Evolutionary conservation across 352 stramenopile genomes (phyloP).

Genomic region (Elongisporangium anandrum): DNA sequence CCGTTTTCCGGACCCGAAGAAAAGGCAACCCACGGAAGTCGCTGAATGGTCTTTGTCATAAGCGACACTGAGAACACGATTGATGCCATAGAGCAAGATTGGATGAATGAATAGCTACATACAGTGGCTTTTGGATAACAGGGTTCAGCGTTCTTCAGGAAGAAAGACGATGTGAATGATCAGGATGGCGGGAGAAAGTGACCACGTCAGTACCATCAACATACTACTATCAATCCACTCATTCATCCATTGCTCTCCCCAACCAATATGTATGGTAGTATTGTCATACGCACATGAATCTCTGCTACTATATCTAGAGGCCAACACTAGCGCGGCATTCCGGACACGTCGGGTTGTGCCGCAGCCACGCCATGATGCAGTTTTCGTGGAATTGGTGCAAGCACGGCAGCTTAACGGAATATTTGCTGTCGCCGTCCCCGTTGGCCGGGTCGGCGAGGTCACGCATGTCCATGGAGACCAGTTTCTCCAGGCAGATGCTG

Average conservation of each 20-base stretch:
- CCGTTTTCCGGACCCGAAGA: neutral
- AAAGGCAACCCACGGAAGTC: neutral
- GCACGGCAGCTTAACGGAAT: constrained; percentile 45
- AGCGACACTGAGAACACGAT: neutral
- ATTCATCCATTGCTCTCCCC: neutral
- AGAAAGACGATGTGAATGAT: neutral
- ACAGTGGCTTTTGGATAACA: no score
- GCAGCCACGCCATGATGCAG: constrained; percentile 65
- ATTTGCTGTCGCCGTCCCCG: constrained; percentile 7
- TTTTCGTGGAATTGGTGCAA: constrained; percentile 58
- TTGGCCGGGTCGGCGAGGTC: constrained; percentile 7
- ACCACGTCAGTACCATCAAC: neutral
- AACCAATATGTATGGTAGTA: neutral
- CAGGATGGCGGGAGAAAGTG: neutral
- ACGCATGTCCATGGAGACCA: constrained; percentile 18
- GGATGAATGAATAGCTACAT: neutral
- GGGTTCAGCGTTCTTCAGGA: neutral
- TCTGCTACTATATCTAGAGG: neutral
- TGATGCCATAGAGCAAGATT: no score
- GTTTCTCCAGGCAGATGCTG: constrained; percentile 53
- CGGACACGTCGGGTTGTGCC: constrained; percentile 50
- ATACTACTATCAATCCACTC: neutral
- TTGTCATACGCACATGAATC: no score
- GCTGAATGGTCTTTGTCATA: neutral
- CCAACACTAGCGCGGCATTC: constrained; percentile 45